Percentiles rank a stretch among this genome's conserved stretches.
These are phyloP conservation scores for Rhizophagus sp. DNA, from an alignment of 192 early-diverging fungal species.

Conservation along the genomic window DNA sequence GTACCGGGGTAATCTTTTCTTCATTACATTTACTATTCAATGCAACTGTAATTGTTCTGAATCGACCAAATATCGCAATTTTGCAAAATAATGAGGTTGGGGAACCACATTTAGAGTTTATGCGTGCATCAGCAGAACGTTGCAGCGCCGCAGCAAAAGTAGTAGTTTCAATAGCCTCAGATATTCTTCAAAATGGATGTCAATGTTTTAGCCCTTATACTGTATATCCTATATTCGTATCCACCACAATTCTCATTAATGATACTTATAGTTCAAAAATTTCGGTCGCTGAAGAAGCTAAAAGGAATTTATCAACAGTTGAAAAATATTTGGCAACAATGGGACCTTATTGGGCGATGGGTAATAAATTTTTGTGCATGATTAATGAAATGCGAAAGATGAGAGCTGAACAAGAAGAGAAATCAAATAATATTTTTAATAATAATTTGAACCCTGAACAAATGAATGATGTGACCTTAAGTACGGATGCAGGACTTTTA, in stretches of 20 bases:
- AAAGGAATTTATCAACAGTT: slow-evolving; percentile 39
- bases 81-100: slow-evolving; percentile 22
- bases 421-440: neutral
- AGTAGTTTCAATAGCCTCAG: slow-evolving; percentile 42
- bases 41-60: slow-evolving; percentile 47
- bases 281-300: slow-evolving; percentile 40
- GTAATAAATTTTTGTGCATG: slow-evolving; percentile 41
- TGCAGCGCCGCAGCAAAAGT: slow-evolving; percentile 46
- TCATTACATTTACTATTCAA: slow-evolving; percentile 50
- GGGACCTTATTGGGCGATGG: slow-evolving; percentile 54
- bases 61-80: slow-evolving; percentile 43
- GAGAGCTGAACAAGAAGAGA: neutral
- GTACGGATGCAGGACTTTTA: slow-evolving; percentile 17
- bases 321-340: slow-evolving; percentile 44
- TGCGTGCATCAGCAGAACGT: slow-evolving; percentile 37
- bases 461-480: neutral
- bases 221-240: slow-evolving; percentile 49
- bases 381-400: slow-evolving; percentile 3
- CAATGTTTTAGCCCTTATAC: slow-evolving; percentile 46
- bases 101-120: slow-evolving; percentile 30
- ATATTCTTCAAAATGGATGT: slow-evolving; percentile 32
- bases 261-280: slow-evolving; percentile 43
- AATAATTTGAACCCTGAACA: neutral
- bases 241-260: slow-evolving; percentile 53
- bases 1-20: slow-evolving; percentile 38